Base-by-base conservation (phyloP, 352 stramenopile genomes). In the Phytophthora sp. region DNA sequence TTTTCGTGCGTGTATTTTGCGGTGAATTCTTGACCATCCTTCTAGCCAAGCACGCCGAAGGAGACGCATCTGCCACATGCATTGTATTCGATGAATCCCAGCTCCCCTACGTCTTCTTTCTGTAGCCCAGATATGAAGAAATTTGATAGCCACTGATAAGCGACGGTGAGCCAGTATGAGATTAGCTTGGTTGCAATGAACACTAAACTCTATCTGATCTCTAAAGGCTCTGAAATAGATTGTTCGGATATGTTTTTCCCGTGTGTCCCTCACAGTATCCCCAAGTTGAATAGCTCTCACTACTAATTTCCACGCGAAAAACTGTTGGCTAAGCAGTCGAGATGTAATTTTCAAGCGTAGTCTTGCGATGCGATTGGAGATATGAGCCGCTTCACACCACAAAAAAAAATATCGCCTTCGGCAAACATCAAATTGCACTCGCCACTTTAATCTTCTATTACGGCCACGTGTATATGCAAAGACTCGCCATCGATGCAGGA, bases 311-410 rank as follows among this genome's bases (percentile, higher is more conserved):
- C 76, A 84, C 0, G 52, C 62, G 27, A 23, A 5, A 46, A 80
- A 65, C 42, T 84, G 66, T 3, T 64, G 5, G 20, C 2, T 18
- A 6, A 78, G 21, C 28, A 17, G 27, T 18, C 62, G 60, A 50
- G 2, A 57, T 23, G 30, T 21, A 6, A 64, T 34, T 52, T 60
- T 65, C 5, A 3, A 37, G 1, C 34, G 66, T 20, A 75, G 28
- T 18, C 21, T 44, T 11, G 55, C 37, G 8, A 66, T 56, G 11
- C 50, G 31, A 23, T 26, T 42, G n/a, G 34, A 24, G 21, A n/a
- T 48, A 31, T 42, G 66, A 43, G 50, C 46, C 13, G 64, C 69
- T 49, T 72, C 52, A 28, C 46, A 68, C 65, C 69, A 78, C 46
- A 72, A 49, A 21, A 60, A 23, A 45, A 78, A 67, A 49, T 62